phyloP scores from a whole-genome alignment of 139 green algal species.

The Chlamydomonas sphaeroides region DNA sequence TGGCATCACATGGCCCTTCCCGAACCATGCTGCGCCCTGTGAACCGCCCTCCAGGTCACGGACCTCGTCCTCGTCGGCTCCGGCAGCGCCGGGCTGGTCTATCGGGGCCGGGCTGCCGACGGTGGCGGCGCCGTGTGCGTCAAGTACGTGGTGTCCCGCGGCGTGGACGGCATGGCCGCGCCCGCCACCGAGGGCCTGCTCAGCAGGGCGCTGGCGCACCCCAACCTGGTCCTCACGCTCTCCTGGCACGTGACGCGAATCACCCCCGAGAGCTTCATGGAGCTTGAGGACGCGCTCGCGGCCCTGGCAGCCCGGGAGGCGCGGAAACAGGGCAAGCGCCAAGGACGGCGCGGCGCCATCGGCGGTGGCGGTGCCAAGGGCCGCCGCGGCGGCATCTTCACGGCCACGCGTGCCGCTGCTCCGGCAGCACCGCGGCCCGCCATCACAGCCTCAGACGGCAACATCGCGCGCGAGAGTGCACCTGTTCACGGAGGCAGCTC shows the following conservation, averaged over 20 bases:
- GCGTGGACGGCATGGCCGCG: conserved; percentile 20
- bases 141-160: conserved; percentile 13
- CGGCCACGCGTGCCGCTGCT: too few relatives aligned
- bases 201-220: conserved; percentile 15
- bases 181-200: conserved; percentile 28
- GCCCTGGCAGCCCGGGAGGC: neutral
- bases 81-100: conserved; percentile 20
- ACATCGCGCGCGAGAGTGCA: too few relatives aligned
- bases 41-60: too few relatives aligned
- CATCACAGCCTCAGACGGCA: too few relatives aligned
- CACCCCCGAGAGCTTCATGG: conserved; percentile 9
- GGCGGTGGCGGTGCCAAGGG: neutral
- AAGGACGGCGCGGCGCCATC: neutral
- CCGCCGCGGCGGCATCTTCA: too few relatives aligned
- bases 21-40: too few relatives aligned
- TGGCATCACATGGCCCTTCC: too few relatives aligned
- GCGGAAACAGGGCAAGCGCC: neutral
- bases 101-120: neutral
- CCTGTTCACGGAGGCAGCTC: too few relatives aligned
- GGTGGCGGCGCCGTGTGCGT: neutral
- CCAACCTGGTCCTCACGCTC: conserved; percentile 15
- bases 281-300: neutral
- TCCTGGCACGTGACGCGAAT: conserved; percentile 23
- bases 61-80: conserved; percentile 1
- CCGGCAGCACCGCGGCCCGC: too few relatives aligned